phyloP scores from a whole-genome alignment of 139 green algal species.

The Chlamydomonas eustigma region DNA sequence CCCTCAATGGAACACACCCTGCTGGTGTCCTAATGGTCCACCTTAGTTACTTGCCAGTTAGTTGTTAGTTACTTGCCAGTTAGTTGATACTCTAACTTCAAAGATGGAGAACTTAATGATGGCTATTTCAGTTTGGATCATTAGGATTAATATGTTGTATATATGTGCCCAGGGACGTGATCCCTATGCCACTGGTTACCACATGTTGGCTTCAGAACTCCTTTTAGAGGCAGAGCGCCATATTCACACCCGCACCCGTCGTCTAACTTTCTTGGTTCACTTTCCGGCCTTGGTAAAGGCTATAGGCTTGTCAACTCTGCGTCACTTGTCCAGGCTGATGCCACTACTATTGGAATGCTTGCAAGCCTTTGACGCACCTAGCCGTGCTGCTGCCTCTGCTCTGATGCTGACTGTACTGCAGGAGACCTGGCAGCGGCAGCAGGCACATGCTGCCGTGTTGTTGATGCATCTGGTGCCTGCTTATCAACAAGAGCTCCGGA shows the following conservation, averaged over 20 bases:
- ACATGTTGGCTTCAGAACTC: conserved; percentile 28
- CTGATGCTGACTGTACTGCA: conserved; percentile 27
- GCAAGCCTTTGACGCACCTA: conserved; percentile 26
- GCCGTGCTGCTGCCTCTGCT: conserved; percentile 11
- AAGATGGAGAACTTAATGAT: no score
- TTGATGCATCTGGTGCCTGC: conserved; percentile 35
- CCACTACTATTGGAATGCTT: conserved; percentile 49
- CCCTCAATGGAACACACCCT: no score
- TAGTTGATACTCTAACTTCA: no score
- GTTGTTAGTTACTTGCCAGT: no score
- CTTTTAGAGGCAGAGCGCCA: conserved; percentile 35
- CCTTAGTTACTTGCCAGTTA: no score
- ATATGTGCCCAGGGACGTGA: conserved; percentile 21
- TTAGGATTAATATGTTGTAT: no score
- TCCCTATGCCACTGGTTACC: conserved; percentile 11
- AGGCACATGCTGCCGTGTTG: conserved; percentile 34
- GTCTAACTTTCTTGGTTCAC: conserved; percentile 21
- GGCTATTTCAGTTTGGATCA: no score
- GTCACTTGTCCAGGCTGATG: conserved; percentile 37
- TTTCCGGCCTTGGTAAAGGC: conserved; percentile 4
- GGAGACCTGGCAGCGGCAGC: conserved; percentile 38
- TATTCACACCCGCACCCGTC: conserved; percentile 16
- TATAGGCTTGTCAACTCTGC: conserved; percentile 30
- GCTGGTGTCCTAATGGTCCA: no score
- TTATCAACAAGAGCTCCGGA: no score